Evolutionary conservation across 108 stramenopile species (phyloP), one percentile per base, ranked within the genome.

Genomic region (Schizochytrium sp.): DNA sequence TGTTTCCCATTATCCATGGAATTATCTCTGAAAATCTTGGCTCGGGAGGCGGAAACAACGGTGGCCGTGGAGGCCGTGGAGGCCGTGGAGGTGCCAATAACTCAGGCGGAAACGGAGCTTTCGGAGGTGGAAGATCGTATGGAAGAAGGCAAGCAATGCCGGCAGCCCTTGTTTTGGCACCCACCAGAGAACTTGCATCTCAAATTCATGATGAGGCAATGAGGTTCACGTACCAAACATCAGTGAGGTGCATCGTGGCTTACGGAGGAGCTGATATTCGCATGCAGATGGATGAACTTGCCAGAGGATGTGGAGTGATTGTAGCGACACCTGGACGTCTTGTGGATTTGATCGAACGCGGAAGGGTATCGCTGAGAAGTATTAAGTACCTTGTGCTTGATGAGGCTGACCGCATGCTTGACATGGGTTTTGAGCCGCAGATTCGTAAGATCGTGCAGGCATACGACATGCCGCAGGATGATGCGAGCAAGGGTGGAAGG

Each of bases 361-460:
- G 92, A 64, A 95, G 96, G 89, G 95, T 95, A n/a, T 92, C 96
- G 90, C 92, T 99, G 72, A 90, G 92, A 40, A 61, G 88, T 60
- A 93, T 98, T 58, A 95, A 94, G 89, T 98, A 95, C 87, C 90
- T 99, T 72, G 98, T 99, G n/a, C 92, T 97, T 61, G 98, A 98
- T 90, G 98, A 98, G 93, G 98, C 98, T 45, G 96, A 97, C 91
- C 91, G 96, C 55, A 96, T 97, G 96, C 92, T 96, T 61, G 96
- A 98, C 92, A 96, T 97, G 99, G 99, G 99, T 44, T 99, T 99
- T 90, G 99, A 99, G 92, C 99, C 99, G 3, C 98, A 99, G 91
- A 99, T 99, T 92, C 96, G 99, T 28, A 95, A 95, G 88, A 98
- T 99, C 89, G 93, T 99, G 89, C 92, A 92, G 60, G 61, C 87